Percentiles rank a stretch among this genome's conserved stretches.
Conservation (phyloP, 371 early-diverging fungal species). For the Conidiobolus incongruus region DNA sequence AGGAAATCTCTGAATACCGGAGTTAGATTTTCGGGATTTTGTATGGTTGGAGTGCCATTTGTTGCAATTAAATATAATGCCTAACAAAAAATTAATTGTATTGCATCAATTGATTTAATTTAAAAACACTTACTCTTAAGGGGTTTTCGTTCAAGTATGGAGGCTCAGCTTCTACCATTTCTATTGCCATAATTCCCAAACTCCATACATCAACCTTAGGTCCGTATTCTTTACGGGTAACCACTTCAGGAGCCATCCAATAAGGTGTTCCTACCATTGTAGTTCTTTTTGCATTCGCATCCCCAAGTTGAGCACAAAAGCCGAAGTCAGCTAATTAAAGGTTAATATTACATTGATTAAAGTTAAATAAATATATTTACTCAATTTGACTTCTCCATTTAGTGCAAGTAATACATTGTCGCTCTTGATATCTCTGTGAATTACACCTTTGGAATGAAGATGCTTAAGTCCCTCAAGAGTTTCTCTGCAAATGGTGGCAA, state of each 20-base stretch:
- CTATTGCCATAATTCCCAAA: constrained; percentile 87
- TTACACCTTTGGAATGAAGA: constrained; percentile 82
- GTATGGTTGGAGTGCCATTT: constrained; percentile 81
- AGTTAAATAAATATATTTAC: constrained; percentile 15
- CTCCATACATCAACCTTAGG: constrained; percentile 95
- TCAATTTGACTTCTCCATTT: constrained; percentile 81
- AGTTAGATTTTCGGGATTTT: constrained; percentile 68
- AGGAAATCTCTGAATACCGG: constrained; percentile 68
- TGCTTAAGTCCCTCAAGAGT: constrained; percentile 74
- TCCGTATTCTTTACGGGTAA: constrained; percentile 79
- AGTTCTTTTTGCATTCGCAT: constrained; percentile 50
- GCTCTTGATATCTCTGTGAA: constrained; percentile 94
- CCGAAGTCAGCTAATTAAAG: constrained; percentile 71
- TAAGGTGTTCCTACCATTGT: too few species aligned
- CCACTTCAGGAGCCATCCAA: too few species aligned
- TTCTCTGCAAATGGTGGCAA: constrained; percentile 80
- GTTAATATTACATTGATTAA: neutral
- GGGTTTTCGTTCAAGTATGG: constrained; percentile 93
- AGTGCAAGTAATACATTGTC: constrained; percentile 79
- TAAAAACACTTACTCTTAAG: constrained; percentile 74
- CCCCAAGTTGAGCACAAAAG: constrained; percentile 78
- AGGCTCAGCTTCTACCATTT: constrained; percentile 82
- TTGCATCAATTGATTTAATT: constrained; percentile 13
- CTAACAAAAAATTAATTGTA: constrained; percentile 5
- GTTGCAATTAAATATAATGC: constrained; percentile 90